These are phyloP conservation scores for Apiospora kogelbergensis DNA, from an alignment of 2,329 filamentous ascomycete genomes.

Conservation along the genomic window DNA sequence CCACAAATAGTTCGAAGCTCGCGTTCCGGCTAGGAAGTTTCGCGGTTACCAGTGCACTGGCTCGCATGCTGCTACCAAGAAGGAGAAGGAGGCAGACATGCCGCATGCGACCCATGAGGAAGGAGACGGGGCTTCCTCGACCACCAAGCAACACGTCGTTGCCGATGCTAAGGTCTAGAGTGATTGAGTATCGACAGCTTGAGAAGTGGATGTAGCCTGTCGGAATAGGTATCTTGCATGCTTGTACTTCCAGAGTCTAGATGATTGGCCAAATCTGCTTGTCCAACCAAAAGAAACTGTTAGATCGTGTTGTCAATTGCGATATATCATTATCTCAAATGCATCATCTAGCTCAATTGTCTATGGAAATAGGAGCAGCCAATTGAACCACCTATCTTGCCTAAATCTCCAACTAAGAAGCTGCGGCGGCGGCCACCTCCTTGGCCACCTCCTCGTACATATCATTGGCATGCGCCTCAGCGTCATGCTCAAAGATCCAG, in stretches of 20 bases:
- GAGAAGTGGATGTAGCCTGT: rapidly evolving
- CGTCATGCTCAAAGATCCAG: conserved; percentile 53
- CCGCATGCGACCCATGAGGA: conserved; percentile 21
- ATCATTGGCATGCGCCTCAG: conserved; percentile 44
- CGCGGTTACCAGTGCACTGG: conserved; percentile 20
- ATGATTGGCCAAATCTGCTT: too few relatives aligned
- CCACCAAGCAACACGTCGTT: background rate
- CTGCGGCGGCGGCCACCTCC: background rate
- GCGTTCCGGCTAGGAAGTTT: conserved; percentile 22
- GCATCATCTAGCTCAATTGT: background rate
- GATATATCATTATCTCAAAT: background rate
- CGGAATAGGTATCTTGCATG: too few relatives aligned
- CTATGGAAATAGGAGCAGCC: rapidly evolving
- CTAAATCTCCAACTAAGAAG: background rate
- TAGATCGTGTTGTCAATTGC: too few relatives aligned
- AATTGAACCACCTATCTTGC: too few relatives aligned
- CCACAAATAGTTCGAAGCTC: conserved; percentile 23
- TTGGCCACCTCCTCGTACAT: conserved; percentile 30
- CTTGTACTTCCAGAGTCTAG: too few relatives aligned
- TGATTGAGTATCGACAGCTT: background rate
- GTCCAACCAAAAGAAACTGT: too few relatives aligned
- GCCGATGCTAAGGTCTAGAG: background rate
- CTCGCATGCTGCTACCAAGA: background rate
- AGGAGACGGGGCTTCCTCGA: background rate
- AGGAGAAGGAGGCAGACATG: background rate